Base-by-base conservation (phyloP, 352 stramenopile genomes). In the Pythium chondricola region DNA sequence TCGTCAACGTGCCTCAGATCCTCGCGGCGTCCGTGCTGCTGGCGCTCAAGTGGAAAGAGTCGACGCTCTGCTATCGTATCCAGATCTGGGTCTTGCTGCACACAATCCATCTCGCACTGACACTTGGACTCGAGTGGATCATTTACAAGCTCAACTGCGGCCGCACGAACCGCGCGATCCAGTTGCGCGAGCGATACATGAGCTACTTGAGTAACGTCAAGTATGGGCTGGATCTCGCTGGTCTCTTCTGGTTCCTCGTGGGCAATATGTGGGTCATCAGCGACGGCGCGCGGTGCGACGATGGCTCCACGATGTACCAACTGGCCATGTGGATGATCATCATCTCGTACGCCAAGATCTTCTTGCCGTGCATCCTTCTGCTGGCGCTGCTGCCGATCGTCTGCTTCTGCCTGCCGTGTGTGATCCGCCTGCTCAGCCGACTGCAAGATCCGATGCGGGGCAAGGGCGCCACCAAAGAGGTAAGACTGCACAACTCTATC, bases 331-430 rank as follows among this genome's bases (percentile, higher is more conserved):
- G 83, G 63, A 94, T 96, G 75, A 92, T 97, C 52, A 61, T 96
- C 57, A 94, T 97, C 45, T 83, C 85, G 22, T 97, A 97, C 65
- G 71, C 83, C 53, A 95, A 97, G 69, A 93, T 97, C 57, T 96
- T 95, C 30, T 43, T 97, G 56, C 90, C 90, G 2, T 97, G 90
- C 43, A 75, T 97, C 44, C 45, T 97, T 59, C 69, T 95, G 43
- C 57, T 97, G 38, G 69, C 88, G 43, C 67, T 96, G 48, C 65
- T 97, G 45, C 90, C 90, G 7, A 78, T 97, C 30, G 76, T 97
- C 24, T 97, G 90, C 71, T 97, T 97, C 66, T 97, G 90, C 64
- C 69, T 97, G 24, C 88, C 90, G 3, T 97, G 87, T 57, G 71
- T 97, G 33, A 96, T 97, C 51, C 87, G 87, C 31, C 58, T 97